Evolutionary conservation across 192 early-diverging fungal genomes (phyloP).

Genomic region (Coemansia furcata): DNA sequence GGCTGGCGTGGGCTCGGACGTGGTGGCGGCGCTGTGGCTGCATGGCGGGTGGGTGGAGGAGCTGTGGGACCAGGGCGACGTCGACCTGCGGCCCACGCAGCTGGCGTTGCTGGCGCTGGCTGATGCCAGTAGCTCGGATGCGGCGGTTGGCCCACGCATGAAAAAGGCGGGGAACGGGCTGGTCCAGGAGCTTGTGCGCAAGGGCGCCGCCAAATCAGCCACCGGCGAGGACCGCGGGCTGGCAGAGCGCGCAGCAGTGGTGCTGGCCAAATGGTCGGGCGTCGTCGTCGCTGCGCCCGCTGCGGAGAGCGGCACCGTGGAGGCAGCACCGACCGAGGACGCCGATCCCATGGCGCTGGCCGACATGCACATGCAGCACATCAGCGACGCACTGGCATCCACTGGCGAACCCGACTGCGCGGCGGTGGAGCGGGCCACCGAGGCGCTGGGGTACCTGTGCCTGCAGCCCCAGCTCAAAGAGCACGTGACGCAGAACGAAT

Average conservation of each 20-base stretch:
- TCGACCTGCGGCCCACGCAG: conserved; percentile 67
- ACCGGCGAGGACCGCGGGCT: conserved; percentile 44
- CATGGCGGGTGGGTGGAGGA: conserved; percentile 66
- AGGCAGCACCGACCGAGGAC: conserved; percentile 10
- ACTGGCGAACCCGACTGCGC: conserved; percentile 21
- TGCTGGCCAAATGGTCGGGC: conserved; percentile 63
- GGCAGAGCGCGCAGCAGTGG: conserved; percentile 57
- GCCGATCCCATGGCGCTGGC: conserved; percentile 29
- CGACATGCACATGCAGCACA: conserved; percentile 37
- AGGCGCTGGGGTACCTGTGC: conserved; percentile 81
- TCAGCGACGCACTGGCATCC: conserved; percentile 8
- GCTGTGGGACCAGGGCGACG: conserved; percentile 77
- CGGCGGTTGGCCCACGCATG: conserved; percentile 62
- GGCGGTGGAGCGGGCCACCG: conserved; percentile 60
- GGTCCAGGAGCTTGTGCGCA: conserved; percentile 56
- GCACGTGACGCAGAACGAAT: conserved; percentile 57
- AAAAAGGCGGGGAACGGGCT: conserved; percentile 59
- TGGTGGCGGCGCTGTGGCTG: conserved; percentile 60
- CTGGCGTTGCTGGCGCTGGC: conserved; percentile 53
- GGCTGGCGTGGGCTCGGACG: conserved; percentile 51
- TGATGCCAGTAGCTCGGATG: conserved; percentile 49
- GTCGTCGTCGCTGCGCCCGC: conserved; percentile 27
- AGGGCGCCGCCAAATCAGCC: conserved; percentile 28
- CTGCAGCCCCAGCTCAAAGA: conserved; percentile 70
- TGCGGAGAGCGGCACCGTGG: conserved; percentile 1